Evolutionary conservation across 768 basidiomycete species (phyloP), one percentile per base, ranked within the genome.

Genomic region (Pluteus cervinus): DNA sequence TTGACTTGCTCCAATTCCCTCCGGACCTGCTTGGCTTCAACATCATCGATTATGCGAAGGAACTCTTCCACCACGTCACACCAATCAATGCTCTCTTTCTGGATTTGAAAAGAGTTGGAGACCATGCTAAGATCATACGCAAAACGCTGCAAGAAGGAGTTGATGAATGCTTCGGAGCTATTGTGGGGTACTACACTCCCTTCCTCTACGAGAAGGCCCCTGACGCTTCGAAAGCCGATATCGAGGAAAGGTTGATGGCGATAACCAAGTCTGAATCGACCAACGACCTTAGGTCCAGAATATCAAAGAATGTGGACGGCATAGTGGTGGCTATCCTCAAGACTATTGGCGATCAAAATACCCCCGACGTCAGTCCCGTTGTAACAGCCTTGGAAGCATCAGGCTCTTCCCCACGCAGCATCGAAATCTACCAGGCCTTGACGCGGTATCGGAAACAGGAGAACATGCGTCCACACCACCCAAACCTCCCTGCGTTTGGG

Each of bases 21-120:
- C 78, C 79, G 21, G 69, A 70, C 34, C 61, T 93, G 4, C 71
- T 94, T 17, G 94, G 94, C 1, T 96, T n/a, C n/a, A 82, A 54
- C 48, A 59, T 11, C 77, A 79, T 48, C 72, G 76, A 37, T 74
- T 68, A 38, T 83, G 75, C 42, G 84, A 75, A 43, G 73, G 77
- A 3, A 76, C 79, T 1, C 82, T 94, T 45, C 66, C 58, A 14
- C 61, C 71, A 6, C 81, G n/a, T 86, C 40, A 79, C 81, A 0
- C 81, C 86, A 1, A 68, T 76, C 4, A 76, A 84, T 44, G 56
- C 91, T 11, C 57, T 82, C 38, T 65, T 63, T 10, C 57, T 62
- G 2, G 64, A 59, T 3, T 47, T 51, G 2, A 61, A 57, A 11
- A 51, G 71, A 3, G 88, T 87, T 50, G 58, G 58, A 30, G 66